These are phyloP conservation scores for Plasmodium inui DNA, from an alignment of 169 alveolate genomes.

Conservation along the genomic window DNA sequence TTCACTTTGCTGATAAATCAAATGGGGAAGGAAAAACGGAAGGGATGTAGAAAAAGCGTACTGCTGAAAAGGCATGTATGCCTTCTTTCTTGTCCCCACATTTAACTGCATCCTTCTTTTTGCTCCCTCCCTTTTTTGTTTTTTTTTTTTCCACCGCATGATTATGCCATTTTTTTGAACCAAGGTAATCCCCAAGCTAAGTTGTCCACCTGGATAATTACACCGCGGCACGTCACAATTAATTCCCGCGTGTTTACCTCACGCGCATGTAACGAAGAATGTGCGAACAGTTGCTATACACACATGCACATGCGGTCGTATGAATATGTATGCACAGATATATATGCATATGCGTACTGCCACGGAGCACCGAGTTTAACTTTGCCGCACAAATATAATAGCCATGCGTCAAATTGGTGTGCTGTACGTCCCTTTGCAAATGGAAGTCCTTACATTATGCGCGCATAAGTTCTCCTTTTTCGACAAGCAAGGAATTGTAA, in stretches of 20 bases:
- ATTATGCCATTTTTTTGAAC: slow-evolving; percentile 17
- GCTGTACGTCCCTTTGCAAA: neutral
- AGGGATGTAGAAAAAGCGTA: neutral
- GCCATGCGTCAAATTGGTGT: neutral
- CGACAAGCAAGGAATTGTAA: neutral
- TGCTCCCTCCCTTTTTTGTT: neutral
- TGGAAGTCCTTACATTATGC: neutral
- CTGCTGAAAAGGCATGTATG: neutral
- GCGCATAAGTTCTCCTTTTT: neutral
- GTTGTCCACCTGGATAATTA: slow-evolving; percentile 17
- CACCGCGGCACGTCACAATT: neutral
- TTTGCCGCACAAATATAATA: neutral
- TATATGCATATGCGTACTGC: neutral
- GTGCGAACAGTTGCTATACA: neutral
- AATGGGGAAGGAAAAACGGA: neutral
- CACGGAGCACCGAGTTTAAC: neutral
- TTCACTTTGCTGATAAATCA: neutral
- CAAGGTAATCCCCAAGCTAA: neutral
- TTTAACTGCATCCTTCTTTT: neutral
- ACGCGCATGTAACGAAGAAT: neutral
- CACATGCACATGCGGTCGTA: neutral
- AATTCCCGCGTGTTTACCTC: neutral
- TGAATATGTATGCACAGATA: slow-evolving; percentile 14
- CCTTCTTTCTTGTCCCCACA: neutral
- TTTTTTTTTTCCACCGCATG: neutral